A percentile compares a stretch with the other conserved stretches of the same genome.
Conservation (phyloP, 2,329 filamentous ascomycete genomes). For the Dactylellina drechsleri region DNA sequence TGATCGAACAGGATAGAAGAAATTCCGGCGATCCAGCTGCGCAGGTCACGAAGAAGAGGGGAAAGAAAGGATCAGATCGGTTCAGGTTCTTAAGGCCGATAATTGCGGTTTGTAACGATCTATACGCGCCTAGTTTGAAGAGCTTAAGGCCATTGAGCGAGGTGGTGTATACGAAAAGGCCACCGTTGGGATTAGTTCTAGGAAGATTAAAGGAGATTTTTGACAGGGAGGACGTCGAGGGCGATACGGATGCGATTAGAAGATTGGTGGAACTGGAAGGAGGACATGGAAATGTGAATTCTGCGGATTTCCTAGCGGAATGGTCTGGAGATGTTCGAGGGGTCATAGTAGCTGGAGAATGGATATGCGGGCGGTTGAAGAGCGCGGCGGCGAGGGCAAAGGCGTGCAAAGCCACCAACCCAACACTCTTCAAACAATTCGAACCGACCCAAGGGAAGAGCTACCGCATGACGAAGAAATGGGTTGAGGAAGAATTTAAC, state of each 20-base stretch:
- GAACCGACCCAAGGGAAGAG: constrained; percentile 59
- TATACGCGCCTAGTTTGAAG: constrained; percentile 89
- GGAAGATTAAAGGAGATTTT: constrained; percentile 84
- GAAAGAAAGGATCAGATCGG: constrained; percentile 78
- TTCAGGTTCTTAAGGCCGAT: constrained; percentile 88
- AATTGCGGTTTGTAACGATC: constrained; percentile 95
- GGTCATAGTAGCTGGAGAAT: constrained; percentile 86
- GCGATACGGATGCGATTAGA: constrained; percentile 87
- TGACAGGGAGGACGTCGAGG: constrained; percentile 85
- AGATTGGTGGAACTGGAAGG: constrained; percentile 84
- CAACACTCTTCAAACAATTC: constrained; percentile 61
- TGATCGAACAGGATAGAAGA: constrained; percentile 85
- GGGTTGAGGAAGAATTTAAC: constrained; percentile 79
- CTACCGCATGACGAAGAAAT: constrained; percentile 73
- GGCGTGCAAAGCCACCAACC: constrained; percentile 60
- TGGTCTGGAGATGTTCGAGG: constrained; percentile 75
- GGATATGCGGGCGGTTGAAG: constrained; percentile 79
- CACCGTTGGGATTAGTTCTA: constrained; percentile 85
- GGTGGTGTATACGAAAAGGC: constrained; percentile 89
- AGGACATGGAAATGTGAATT: constrained; percentile 77
- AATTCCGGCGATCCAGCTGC: constrained; percentile 67
- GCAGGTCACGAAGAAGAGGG: constrained; percentile 61
- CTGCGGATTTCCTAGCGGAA: constrained; percentile 62
- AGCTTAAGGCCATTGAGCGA: constrained; percentile 90
- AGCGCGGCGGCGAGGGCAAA: constrained; percentile 26